Percentiles rank a stretch among this genome's conserved stretches.
These are phyloP conservation scores for Saccharum spontaneum DNA, from an alignment of 176 grass and related monocot genomes.

Conservation along the genomic window DNA sequence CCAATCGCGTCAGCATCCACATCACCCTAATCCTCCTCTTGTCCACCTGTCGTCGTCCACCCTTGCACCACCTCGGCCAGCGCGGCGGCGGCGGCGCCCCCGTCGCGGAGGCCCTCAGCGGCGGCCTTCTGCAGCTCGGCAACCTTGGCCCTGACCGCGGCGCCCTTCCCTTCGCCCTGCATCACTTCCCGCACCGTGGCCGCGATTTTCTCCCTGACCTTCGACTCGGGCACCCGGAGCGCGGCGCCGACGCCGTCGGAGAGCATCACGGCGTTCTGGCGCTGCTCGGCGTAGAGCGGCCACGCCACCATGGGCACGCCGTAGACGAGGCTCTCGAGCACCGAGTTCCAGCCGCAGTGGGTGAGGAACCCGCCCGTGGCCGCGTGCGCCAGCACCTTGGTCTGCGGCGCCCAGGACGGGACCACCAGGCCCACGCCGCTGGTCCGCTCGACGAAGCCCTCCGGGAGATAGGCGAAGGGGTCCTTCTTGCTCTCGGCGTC, in stretches of 20 bases:
- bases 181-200: conserved; percentile 40
- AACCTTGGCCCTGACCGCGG: conserved; percentile 39
- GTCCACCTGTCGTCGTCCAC: conserved; percentile 4
- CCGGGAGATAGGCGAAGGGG: conserved; percentile 39
- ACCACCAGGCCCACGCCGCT: conserved; percentile 30
- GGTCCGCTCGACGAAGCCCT: conserved; percentile 30
- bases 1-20: neutral
- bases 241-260: conserved; percentile 15
- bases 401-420: conserved; percentile 48
- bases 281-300: conserved; percentile 62
- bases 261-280: conserved; percentile 54
- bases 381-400: conserved; percentile 33
- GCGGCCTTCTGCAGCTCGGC: conserved; percentile 40
- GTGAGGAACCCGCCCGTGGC: conserved; percentile 62
- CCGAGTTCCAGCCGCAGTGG: conserved; percentile 74
- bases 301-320: conserved; percentile 69
- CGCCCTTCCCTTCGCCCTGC: conserved; percentile 37
- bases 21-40: neutral
- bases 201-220: conserved; percentile 31
- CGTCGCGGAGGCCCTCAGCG: conserved; percentile 8
- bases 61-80: conserved; percentile 9
- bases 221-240: conserved; percentile 7
- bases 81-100: conserved; percentile 15
- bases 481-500: conserved; percentile 44
- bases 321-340: conserved; percentile 44